phyloP scores from a whole-genome alignment of 2,329 filamentous ascomycete genomes.

The Claviceps spartinae region DNA sequence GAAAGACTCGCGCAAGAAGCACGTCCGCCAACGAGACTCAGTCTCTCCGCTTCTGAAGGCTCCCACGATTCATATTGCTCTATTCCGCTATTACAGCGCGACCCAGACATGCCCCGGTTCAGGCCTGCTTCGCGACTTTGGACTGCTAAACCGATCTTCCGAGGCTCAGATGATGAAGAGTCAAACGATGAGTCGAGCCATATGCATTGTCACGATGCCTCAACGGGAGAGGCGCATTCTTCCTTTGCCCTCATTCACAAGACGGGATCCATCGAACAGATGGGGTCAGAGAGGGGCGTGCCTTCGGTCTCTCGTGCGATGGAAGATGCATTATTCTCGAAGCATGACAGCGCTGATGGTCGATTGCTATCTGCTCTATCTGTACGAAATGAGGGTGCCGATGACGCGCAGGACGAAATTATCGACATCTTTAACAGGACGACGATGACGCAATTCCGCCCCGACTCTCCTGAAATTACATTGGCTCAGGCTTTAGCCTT shows the following conservation, averaged over 20 bases:
- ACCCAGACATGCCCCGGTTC: slow-evolving; percentile 28
- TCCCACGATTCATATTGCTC: slow-evolving; percentile 67
- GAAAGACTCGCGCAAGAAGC: slow-evolving; percentile 11
- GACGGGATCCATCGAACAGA: slow-evolving; percentile 37
- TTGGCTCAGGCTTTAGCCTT: slow-evolving; percentile 29
- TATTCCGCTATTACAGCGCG: slow-evolving; percentile 62
- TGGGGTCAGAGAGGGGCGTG: slow-evolving; percentile 21
- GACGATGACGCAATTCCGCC: slow-evolving; percentile 7
- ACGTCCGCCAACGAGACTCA: slow-evolving; percentile 20
- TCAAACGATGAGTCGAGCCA: slow-evolving; percentile 13
- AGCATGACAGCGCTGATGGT: slow-evolving; percentile 32
- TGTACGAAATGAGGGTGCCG: neutral
- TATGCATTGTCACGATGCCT: slow-evolving; percentile 2
- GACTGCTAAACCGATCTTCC: slow-evolving; percentile 41
- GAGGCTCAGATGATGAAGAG: slow-evolving; percentile 29
- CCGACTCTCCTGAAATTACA: slow-evolving; percentile 34
- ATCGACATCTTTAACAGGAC: slow-evolving; percentile 18
- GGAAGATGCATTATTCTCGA: slow-evolving; percentile 31
- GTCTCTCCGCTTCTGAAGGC: slow-evolving; percentile 41
- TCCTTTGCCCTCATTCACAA: slow-evolving; percentile 43
- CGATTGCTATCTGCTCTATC: neutral
- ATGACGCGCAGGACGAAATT: slow-evolving; percentile 24
- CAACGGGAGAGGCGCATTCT: slow-evolving; percentile 20
- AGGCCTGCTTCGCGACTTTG: slow-evolving; percentile 23
- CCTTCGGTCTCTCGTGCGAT: slow-evolving; percentile 10